phyloP scores from a whole-genome alignment of 495 filamentous ascomycete genomes.

The Lophiotrema nucula region DNA sequence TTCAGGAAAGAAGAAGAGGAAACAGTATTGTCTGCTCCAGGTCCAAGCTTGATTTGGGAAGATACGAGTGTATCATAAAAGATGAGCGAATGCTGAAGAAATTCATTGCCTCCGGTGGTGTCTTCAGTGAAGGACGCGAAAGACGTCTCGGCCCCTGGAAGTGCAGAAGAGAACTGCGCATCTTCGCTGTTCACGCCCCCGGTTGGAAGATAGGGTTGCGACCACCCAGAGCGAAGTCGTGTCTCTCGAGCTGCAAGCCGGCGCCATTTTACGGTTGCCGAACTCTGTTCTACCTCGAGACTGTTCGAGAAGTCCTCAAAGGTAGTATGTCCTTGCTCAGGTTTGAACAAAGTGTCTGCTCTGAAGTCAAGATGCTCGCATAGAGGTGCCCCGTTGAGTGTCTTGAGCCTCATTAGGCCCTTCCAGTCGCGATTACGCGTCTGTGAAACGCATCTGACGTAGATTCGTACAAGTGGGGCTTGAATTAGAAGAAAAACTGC shows the following conservation, averaged over 20 bases:
- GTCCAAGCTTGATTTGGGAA: conserved; percentile 17
- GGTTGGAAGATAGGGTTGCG: conserved; percentile 24
- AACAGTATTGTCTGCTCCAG: conserved; percentile 1
- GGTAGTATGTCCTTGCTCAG: no score
- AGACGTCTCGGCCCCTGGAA: not conserved
- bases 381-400: conserved; percentile 23
- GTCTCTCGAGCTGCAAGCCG: conserved; percentile 1
- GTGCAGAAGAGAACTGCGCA: conserved; percentile 7
- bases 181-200: not conserved
- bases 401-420: conserved; percentile 26
- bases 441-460: not conserved
- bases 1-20: conserved; percentile 9
- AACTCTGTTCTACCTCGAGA: no score
- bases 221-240: conserved; percentile 19
- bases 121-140: not conserved
- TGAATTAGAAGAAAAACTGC: not conserved
- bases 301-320: no score
- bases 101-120: no score
- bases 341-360: conserved; percentile 1
- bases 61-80: conserved; percentile 27
- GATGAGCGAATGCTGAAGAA: conserved; percentile 23
- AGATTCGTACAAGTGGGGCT: not conserved
- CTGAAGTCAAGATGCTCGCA: conserved; percentile 14
- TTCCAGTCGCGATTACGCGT: no score
- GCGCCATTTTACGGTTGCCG: conserved; percentile 22